phyloP scores from a whole-genome alignment of 306 rosid genomes.

The Pyrus communis region DNA sequence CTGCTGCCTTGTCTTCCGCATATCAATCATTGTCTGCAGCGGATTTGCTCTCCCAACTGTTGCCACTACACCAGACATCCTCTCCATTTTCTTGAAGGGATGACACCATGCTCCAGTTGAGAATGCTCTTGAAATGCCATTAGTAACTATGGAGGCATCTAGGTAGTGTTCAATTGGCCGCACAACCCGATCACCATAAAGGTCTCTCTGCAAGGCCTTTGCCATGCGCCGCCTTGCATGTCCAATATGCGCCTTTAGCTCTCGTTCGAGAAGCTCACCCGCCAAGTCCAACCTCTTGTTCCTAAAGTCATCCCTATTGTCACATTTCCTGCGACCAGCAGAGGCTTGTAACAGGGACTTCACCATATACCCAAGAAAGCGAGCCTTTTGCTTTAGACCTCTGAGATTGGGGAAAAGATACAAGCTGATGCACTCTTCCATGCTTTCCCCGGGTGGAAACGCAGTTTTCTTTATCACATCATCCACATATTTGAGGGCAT shows the following conservation, averaged over 20 bases:
- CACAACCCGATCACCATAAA: constrained; percentile 59
- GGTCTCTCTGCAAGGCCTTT: constrained; percentile 89
- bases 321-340: constrained; percentile 63
- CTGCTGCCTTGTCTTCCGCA: constrained; percentile 94
- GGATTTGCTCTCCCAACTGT: constrained; percentile 89
- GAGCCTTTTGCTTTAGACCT: constrained; percentile 59
- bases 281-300: constrained; percentile 93
- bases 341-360: constrained; percentile 74
- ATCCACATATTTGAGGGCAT: constrained; percentile 39
- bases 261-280: constrained; percentile 79
- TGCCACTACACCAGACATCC: constrained; percentile 88
- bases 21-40: constrained; percentile 73
- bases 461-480: constrained; percentile 36
- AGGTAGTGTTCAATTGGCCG: constrained; percentile 73
- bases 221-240: constrained; percentile 78
- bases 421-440: constrained; percentile 53
- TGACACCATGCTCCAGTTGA: constrained; percentile 99
- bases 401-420: constrained; percentile 58
- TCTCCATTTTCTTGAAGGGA: constrained; percentile 74
- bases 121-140: constrained; percentile 91
- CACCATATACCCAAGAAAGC: constrained; percentile 88
- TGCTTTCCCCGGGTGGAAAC: constrained; percentile 70
- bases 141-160: constrained; percentile 87
- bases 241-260: constrained; percentile 69
- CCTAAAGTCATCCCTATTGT: constrained; percentile 81